phyloP scores from a whole-genome alignment of 305 asterid species.

The Solanum hybrid region DNA sequence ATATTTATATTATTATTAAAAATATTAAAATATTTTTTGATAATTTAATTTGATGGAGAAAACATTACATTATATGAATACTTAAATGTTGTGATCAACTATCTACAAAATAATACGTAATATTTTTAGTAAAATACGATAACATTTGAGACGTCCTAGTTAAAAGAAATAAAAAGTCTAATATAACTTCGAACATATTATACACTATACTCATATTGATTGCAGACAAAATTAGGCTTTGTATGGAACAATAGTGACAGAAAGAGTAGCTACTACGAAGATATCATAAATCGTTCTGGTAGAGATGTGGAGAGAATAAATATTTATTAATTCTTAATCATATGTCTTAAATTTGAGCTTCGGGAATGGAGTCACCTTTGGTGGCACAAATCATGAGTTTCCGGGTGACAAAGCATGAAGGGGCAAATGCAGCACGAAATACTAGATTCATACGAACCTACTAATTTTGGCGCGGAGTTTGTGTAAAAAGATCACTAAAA shows the following conservation, averaged over 20 bases:
- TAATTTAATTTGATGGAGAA: not conserved
- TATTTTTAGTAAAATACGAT: not conserved
- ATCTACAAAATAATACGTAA: not conserved
- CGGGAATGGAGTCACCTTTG: not conserved
- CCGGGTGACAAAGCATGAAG: not conserved
- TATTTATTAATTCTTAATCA: not conserved
- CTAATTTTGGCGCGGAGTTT: not conserved
- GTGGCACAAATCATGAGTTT: not conserved
- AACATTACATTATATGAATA: not conserved
- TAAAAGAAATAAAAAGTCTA: not conserved
- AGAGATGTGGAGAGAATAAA: not conserved
- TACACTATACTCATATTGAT: not conserved
- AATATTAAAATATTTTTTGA: not conserved
- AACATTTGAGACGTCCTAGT: not conserved
- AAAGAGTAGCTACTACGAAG: not conserved
- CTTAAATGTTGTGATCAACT: not conserved
- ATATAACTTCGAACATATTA: not conserved
- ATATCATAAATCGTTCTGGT: not conserved
- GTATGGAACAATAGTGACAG: not conserved
- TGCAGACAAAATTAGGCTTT: not conserved
- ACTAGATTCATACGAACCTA: not conserved
- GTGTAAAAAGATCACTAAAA: not conserved
- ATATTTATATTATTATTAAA: not conserved
- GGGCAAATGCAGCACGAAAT: not conserved
- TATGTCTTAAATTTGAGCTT: not conserved